phyloP scores from a whole-genome alignment of 2,329 filamentous ascomycete genomes.

The Fusarium denticulatum region DNA sequence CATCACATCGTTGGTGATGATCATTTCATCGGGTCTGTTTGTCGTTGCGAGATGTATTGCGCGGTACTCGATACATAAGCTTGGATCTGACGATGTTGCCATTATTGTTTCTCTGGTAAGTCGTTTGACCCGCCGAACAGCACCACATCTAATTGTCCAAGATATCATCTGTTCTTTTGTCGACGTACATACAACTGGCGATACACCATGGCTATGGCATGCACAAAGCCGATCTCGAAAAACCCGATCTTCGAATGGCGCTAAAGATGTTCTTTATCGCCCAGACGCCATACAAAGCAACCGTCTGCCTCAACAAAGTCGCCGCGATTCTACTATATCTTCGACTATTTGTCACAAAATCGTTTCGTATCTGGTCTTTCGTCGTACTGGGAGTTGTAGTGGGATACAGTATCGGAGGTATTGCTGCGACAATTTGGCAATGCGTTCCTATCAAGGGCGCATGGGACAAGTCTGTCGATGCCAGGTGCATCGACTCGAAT shows the following conservation, averaged over 20 bases:
- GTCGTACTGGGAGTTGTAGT: neutral
- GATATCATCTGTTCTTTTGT: neutral
- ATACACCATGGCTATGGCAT: neutral
- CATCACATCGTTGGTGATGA: neutral
- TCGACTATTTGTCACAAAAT: neutral
- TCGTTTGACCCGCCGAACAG: rapidly evolving
- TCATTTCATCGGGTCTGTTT: neutral
- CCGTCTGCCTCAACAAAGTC: neutral
- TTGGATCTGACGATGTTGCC: neutral
- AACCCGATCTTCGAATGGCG: neutral
- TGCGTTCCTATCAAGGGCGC: neutral
- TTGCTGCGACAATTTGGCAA: neutral
- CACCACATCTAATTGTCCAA: rapidly evolving
- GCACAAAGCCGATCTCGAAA: neutral
- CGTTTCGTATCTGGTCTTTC: neutral
- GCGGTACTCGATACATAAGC: neutral
- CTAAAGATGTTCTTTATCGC: neutral
- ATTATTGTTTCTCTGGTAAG: neutral
- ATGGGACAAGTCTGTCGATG: neutral
- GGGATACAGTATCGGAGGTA: neutral
- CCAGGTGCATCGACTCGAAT: neutral
- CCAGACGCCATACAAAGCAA: neutral
- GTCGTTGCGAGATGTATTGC: neutral
- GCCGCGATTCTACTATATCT: neutral
- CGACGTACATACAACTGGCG: neutral